phyloP scores from a whole-genome alignment of 805 yeast genomes.

The Pachysolen tannophilus region DNA sequence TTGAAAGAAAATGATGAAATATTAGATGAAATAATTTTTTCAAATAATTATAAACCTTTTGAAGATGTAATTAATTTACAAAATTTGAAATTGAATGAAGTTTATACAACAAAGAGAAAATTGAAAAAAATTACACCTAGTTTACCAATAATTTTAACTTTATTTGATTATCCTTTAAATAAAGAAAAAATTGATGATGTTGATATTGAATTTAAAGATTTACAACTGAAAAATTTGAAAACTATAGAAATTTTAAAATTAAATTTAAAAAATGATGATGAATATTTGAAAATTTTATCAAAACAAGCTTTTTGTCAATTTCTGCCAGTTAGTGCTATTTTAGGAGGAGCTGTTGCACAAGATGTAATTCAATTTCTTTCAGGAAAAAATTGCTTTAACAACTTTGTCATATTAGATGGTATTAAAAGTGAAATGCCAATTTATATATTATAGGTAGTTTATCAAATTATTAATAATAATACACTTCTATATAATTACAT shows the following conservation, averaged over 20 bases:
- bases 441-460: constrained; percentile 33
- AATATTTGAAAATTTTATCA: constrained; percentile 29
- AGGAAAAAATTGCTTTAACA: constrained; percentile 74
- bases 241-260: constrained; percentile 32
- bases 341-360: constrained; percentile 89
- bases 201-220: constrained; percentile 16
- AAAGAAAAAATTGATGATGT: constrained; percentile 17
- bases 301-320: constrained; percentile 56
- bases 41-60: constrained; percentile 29
- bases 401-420: constrained; percentile 73
- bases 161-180: constrained; percentile 27
- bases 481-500: constrained; percentile 1
- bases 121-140: constrained; percentile 45
- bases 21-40: constrained; percentile 28
- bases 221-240: constrained; percentile 19
- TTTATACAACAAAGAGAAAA: constrained; percentile 24
- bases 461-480: no score
- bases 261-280: constrained; percentile 30
- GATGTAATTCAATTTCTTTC: constrained; percentile 72
- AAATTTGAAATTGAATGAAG: constrained; percentile 23
- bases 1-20: constrained; percentile 27
- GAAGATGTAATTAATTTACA: constrained; percentile 25
- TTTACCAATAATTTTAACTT: constrained; percentile 51
- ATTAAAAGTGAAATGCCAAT: constrained; percentile 68
- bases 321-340: constrained; percentile 75